Base-by-base conservation (phyloP, 148 eudicot species). In the Chenopodium berlandieri region DNA sequence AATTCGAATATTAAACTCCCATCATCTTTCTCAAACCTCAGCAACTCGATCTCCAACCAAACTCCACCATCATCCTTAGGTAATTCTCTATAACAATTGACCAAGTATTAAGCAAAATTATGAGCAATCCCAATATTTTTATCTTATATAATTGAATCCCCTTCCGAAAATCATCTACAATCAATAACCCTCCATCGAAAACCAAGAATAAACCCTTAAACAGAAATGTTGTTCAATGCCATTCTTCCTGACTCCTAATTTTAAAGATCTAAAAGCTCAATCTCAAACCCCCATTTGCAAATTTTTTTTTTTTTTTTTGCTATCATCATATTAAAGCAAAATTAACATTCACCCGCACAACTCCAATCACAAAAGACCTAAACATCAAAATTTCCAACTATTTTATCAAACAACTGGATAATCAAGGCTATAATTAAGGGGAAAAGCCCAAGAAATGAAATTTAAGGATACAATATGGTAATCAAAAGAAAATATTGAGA, bases 201-300 rank as follows among this genome's bases (percentile, higher is more conserved):
- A 75, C 19, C 13, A 52, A 16, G 34, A 14, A 65, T 17, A 27
- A 67, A 67, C 13, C 44, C 44, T 37, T 40, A 25, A 25, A 12
- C 31, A 4, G 14, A 67, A 67, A 12, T 4, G 9, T 1, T 34
- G 2, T 8, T 23, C 16, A 16, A n/a, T 23, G 19, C 1, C 54
- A 62, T 77, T 37, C 14, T 63, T 62, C 66, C 25, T 62, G 22
- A 4, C 3, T 56, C 62, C 65, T 10, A 69, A 68, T 70, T 40
- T 40, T 5, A 40, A 82, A 77, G 69, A 82, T 47, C 76, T 74
- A 71, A 6, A 46, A 47, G 48, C 52, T 58, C 48, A 70, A 70
- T 50, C 32, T 23, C 16, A 23, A 46, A 13, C n/a, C 48, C 2
- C 44, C 77, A 75, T 30, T 75, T 31, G 6, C 77, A 75, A 75